Conservation (phyloP, 345 rosid species). For the Ceriops decandra region DNA sequence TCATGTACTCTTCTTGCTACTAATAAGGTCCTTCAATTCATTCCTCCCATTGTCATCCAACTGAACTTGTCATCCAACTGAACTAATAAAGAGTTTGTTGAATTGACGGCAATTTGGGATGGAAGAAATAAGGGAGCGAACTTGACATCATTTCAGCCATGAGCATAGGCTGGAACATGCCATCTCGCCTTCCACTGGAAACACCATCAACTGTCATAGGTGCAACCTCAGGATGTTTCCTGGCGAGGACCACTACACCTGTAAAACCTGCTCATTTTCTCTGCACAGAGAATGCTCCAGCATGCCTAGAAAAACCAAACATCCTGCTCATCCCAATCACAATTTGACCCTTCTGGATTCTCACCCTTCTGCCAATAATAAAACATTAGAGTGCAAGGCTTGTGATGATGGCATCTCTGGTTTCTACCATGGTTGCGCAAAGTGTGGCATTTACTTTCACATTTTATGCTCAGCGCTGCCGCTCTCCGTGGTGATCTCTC, state of each 20-base stretch:
- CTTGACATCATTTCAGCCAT: constrained; percentile 41
- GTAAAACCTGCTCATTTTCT: constrained; percentile 39
- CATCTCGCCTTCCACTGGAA: not conserved
- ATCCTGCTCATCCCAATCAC: constrained; percentile 40
- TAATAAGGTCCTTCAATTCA: no score
- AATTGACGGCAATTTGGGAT: not conserved
- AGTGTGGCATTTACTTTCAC: constrained; percentile 35
- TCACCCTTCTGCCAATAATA: constrained; percentile 12
- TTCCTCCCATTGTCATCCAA: no score
- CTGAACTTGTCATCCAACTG: no score
- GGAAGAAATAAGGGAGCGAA: constrained; percentile 2
- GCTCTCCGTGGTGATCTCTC: constrained; percentile 22
- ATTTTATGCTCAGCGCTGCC: constrained; percentile 42
- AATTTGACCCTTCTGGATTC: constrained; percentile 25
- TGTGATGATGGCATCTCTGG: constrained; percentile 34
- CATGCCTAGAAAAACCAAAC: constrained; percentile 37
- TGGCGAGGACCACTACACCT: constrained; percentile 30
- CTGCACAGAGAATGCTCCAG: constrained; percentile 43
- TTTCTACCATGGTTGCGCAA: constrained; percentile 37
- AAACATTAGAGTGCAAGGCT: constrained; percentile 33
- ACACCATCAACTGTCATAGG: constrained; percentile 18
- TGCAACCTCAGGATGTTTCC: constrained; percentile 36
- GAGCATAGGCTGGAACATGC: constrained; percentile 31
- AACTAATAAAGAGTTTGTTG: no score
- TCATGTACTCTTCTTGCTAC: no score